A percentile compares a stretch with the other conserved stretches of the same genome.
Conservation (phyloP, 2,329 filamentous ascomycete genomes). For the Colletotrichum karsti region DNA sequence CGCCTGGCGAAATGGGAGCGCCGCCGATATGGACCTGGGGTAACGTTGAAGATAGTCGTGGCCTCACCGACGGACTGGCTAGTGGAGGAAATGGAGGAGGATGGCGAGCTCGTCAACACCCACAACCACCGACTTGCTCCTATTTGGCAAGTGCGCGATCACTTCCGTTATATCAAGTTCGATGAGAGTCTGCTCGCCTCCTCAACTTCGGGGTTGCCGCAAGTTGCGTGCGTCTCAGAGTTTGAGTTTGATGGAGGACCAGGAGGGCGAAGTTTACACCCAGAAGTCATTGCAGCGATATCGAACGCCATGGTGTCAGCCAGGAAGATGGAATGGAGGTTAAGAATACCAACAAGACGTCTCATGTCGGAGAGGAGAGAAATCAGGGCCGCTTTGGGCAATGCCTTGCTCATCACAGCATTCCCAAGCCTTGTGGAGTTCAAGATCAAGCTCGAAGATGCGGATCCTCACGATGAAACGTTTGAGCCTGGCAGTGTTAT, state of each 20-base stretch:
- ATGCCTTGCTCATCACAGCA: neutral
- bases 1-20: neutral
- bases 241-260: neutral
- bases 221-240: neutral
- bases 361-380: neutral
- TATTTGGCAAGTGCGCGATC: neutral
- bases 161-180: neutral
- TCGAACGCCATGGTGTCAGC: neutral
- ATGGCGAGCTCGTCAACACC: neutral
- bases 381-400: neutral
- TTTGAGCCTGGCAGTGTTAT: neutral
- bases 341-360: neutral
- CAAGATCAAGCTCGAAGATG: neutral
- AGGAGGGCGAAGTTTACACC: neutral
- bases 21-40: neutral
- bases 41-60: neutral
- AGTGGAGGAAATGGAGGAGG: constrained; percentile 1
- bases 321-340: neutral
- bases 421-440: constrained; percentile 1
- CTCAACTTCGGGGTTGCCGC: neutral
- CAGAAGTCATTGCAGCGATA: neutral
- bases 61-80: neutral
- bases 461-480: neutral
- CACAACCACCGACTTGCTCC: neutral
- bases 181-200: neutral